Percentiles rank a stretch among this genome's conserved stretches.
Evolutionary conservation across 192 early-diverging fungal species (phyloP).

Genomic region (Coemansia javaensis): DNA sequence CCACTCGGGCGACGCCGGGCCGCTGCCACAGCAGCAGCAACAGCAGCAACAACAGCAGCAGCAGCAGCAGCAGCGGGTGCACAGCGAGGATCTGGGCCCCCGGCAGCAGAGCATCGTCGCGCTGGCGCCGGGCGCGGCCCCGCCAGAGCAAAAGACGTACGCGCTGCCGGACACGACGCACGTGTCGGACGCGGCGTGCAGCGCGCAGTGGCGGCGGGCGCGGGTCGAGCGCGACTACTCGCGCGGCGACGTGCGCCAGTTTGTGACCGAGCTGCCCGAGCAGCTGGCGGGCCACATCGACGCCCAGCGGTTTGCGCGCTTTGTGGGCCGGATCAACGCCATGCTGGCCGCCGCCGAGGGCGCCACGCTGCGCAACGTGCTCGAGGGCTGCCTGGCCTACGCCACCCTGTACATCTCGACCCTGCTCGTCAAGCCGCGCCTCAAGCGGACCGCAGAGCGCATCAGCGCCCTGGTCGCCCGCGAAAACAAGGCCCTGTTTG

Average conservation of each 20-base stretch:
- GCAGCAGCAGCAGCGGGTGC: neutral
- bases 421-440: constrained; percentile 44
- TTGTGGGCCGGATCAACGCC: constrained; percentile 37
- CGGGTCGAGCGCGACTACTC: constrained; percentile 53
- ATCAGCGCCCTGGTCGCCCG: constrained; percentile 25
- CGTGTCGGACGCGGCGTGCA: neutral
- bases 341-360: constrained; percentile 47
- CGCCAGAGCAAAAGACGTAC: constrained; percentile 21
- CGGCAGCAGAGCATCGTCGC: constrained; percentile 27
- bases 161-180: constrained; percentile 14
- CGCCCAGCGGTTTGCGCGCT: constrained; percentile 37
- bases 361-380: constrained; percentile 41
- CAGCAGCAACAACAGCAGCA: neutral
- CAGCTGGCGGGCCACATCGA: constrained; percentile 41
- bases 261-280: constrained; percentile 29
- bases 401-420: constrained; percentile 50
- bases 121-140: constrained; percentile 2
- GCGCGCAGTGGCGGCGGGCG: constrained; percentile 26
- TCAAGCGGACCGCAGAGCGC: constrained; percentile 24
- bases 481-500: constrained; percentile 45
- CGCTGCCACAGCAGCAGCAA: constrained; percentile 4
- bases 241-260: constrained; percentile 37
- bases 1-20: constrained; percentile 3
- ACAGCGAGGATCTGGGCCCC: neutral
- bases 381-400: constrained; percentile 49